Conservation (phyloP, 148 eudicot genomes). For the Cornus suecica region DNA sequence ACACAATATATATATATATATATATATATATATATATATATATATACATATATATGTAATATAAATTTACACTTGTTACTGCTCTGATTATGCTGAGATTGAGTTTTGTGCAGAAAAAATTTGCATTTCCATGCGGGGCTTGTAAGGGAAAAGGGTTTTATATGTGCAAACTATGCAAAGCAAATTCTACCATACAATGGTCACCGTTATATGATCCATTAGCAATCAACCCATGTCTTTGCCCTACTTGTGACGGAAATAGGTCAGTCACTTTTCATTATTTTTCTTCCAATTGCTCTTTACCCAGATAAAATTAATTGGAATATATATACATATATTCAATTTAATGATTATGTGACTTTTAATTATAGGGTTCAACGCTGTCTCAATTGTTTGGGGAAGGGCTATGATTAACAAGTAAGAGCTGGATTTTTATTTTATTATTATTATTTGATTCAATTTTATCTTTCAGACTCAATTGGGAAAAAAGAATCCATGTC, state of each 20-base stretch:
- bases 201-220: conserved; percentile 78
- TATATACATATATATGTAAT: background rate
- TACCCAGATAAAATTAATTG: no score
- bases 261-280: conserved; percentile 15
- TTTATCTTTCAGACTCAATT: no score
- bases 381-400: conserved; percentile 49
- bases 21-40: background rate
- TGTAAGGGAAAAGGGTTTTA: conserved; percentile 67
- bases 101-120: conserved; percentile 28
- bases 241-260: conserved; percentile 53
- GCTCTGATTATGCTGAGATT: background rate
- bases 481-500: no score
- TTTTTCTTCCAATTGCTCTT: no score
- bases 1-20: background rate
- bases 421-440: background rate
- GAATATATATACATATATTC: no score
- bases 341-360: background rate
- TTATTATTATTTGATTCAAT: background rate
- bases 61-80: background rate
- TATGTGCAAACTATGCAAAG: conserved; percentile 65
- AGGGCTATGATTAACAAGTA: conserved; percentile 18
- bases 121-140: conserved; percentile 36
- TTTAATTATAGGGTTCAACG: conserved; percentile 35
- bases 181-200: conserved; percentile 63
- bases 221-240: conserved; percentile 41